Evolutionary conservation across 2,329 filamentous ascomycete species (phyloP).

Genomic region (Colletotrichum cuscutae): DNA sequence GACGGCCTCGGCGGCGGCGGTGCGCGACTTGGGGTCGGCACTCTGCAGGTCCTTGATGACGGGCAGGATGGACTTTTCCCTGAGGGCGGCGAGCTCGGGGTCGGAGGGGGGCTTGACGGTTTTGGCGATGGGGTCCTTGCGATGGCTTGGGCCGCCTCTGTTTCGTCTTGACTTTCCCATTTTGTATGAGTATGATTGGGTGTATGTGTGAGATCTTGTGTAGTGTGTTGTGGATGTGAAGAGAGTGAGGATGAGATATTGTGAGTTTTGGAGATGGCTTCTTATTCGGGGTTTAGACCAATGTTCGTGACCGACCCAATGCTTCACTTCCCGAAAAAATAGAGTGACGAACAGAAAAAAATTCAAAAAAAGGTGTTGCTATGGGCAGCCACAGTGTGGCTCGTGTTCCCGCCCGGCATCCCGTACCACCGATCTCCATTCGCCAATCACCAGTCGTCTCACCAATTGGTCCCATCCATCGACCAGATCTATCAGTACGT

Average conservation of each 20-base stretch:
- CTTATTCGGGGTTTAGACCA: not conserved
- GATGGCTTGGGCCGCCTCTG: conserved; percentile 57
- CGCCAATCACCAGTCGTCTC: not conserved
- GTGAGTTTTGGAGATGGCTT: not conserved
- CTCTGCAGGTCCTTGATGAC: conserved; percentile 70
- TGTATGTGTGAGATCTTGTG: not conserved
- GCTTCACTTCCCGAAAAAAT: not conserved
- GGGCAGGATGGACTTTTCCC: conserved; percentile 72
- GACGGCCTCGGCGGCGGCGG: conserved; percentile 68
- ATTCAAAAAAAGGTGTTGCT: conserved; percentile 15
- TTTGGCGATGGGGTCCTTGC: conserved; percentile 67
- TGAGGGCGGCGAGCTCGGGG: conserved; percentile 70
- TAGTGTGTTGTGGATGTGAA: not conserved
- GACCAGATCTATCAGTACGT: not conserved
- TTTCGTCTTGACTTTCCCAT: conserved; percentile 72
- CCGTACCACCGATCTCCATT: not conserved
- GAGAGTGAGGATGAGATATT: not conserved
- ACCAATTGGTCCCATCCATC: no score
- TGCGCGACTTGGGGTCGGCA: conserved; percentile 67
- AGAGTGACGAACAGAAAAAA: conserved; percentile 16
- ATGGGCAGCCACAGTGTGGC: conserved; percentile 33
- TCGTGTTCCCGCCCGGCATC: not conserved
- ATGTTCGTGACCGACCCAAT: conserved; percentile 22
- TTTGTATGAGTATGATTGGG: not conserved
- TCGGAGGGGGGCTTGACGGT: conserved; percentile 70